Conservation (phyloP, 2,329 filamentous ascomycete genomes). For the Pleurostoma richardsiae region DNA sequence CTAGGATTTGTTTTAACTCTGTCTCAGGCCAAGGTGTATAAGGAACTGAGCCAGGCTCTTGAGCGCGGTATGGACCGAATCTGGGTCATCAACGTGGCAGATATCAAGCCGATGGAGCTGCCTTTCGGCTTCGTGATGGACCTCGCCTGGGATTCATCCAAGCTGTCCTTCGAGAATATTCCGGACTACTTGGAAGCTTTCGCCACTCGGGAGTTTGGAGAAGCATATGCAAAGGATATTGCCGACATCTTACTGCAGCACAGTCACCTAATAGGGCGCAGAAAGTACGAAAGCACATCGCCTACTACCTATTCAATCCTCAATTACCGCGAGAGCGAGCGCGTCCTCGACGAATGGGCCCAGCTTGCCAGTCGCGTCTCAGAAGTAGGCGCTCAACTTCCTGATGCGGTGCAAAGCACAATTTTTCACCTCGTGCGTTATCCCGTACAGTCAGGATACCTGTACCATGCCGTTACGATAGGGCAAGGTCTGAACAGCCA, state of each 20-base stretch:
- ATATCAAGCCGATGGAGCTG: slow-evolving; percentile 56
- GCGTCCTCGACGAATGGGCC: slow-evolving; percentile 46
- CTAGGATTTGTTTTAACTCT: too few species aligned
- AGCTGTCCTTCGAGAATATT: slow-evolving; percentile 40
- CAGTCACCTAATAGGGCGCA: slow-evolving; percentile 38
- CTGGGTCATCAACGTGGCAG: slow-evolving; percentile 62
- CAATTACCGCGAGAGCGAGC: slow-evolving; percentile 57
- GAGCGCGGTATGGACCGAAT: slow-evolving; percentile 51
- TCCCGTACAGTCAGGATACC: slow-evolving; percentile 52
- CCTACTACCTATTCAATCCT: slow-evolving; percentile 50
- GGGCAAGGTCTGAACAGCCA: slow-evolving; percentile 43
- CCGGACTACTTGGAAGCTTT: slow-evolving; percentile 41
- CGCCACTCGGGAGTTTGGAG: slow-evolving; percentile 11
- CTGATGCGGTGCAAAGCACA: slow-evolving; percentile 31
- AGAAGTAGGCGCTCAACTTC: too few species aligned
- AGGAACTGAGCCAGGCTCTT: slow-evolving; percentile 43
- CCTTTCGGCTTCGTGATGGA: slow-evolving; percentile 53
- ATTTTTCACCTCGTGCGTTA: slow-evolving; percentile 60
- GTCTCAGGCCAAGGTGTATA: slow-evolving; percentile 19
- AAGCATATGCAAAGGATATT: slow-evolving; percentile 32
- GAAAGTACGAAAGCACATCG: slow-evolving; percentile 57
- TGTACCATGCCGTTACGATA: slow-evolving; percentile 44
- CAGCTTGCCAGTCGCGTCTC: slow-evolving; percentile 22
- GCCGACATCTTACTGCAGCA: slow-evolving; percentile 48
- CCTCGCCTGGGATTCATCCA: slow-evolving; percentile 49